Evolutionary conservation across 257 asterid species (phyloP), one percentile per base, ranked within the genome.

Genomic region (Solanum bulbocastanum): DNA sequence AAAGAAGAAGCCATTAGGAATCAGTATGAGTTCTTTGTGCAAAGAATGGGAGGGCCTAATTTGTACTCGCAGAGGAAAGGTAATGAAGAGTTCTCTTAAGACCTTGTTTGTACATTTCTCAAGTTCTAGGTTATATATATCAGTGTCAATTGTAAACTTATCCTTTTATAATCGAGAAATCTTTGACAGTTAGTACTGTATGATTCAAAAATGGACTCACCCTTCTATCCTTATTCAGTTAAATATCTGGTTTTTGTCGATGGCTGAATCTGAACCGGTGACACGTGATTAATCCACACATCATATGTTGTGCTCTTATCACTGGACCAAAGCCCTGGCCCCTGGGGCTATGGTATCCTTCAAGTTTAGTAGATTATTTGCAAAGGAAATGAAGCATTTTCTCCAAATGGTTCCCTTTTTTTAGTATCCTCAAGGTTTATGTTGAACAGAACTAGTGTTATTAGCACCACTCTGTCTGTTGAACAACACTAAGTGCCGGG

Each of bases 1-100:
- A 97, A 93, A 93, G 99, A 97, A 90, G 99, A 95, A 73, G 99
- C 99, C 78, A 95, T 97, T 93, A 98, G 94, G 89, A 97, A 97
- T 90, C 99, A 97, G 85, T 97, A 97, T 18, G 98, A 97, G 91
- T 97, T 96, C 94, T 94, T 97, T 85, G 91, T 90, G 84, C 99
- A 95, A 69, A 91, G 98, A 89, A 95, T 97, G 99, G 99, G 99
- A 85, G 99, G 99, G 76, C 99, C 98, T 88, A 93, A 97, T 72
- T 90, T 97, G 33, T 97, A 85, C 89, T 93, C 93, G 87, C 97
- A 94, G 91, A 93, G 99, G 91, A 95, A 93, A 95, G 99, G 98
- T 96, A 69, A 69, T 88, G 22, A 36, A 22, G 32, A 30, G 86
- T 35, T 20, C 76, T 86, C 35, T 37, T 83, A 30, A 44, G 8